Base-by-base conservation (phyloP, 2,329 filamentous ascomycete species). In the Xylariaceae sp. region DNA sequence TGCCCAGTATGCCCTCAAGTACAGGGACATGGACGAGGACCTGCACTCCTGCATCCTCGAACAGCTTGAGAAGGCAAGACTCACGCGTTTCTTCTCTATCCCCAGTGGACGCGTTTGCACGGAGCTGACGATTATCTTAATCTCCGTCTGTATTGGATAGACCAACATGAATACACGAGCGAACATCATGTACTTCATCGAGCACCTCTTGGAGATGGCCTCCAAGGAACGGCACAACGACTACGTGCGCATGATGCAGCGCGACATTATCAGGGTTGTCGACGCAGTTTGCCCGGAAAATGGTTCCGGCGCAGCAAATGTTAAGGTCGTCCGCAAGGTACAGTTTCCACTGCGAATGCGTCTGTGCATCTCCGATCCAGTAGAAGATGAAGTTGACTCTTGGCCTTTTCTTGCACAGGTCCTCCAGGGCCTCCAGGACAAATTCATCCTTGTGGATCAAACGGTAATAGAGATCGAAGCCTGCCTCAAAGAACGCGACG, bases 151-250 rank as follows among this genome's bases (percentile, higher is more conserved):
- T 46, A 16, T 50, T 5, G 18, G 37, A 55, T 51, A 92, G 82
- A 95, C 89, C 62, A 92, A 89, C 62, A 95, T 99, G 88, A 99
- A 99, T 72, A 95, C 87, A 48, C 82, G 92, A 56, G 95, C 94
- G 55, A 99, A 99, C 70, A 97, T 99, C 70, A 95, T 99, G 88
- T 99, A 95, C 73, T 99, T 99, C 72, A 87, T 99, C 67, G 92
- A 97, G 67, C 88, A 92, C 63, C 89, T 99, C 62, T 88, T 95
- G 68, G 92, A 97, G 68, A 80, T 90, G 73, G 88, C 90, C 19
- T 80, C 83, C 58, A 87, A 85, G 61, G 88, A 90, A 61, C 82
- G 84, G 59, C 85, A 94, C 63, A 74, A 81, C 49, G 86, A 89
- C 58, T 99, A 96, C 67, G 85, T 96, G 26, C 84, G 87, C 48